phyloP scores from a whole-genome alignment of 306 rosid genomes.

The Gastrolobium villosum region DNA sequence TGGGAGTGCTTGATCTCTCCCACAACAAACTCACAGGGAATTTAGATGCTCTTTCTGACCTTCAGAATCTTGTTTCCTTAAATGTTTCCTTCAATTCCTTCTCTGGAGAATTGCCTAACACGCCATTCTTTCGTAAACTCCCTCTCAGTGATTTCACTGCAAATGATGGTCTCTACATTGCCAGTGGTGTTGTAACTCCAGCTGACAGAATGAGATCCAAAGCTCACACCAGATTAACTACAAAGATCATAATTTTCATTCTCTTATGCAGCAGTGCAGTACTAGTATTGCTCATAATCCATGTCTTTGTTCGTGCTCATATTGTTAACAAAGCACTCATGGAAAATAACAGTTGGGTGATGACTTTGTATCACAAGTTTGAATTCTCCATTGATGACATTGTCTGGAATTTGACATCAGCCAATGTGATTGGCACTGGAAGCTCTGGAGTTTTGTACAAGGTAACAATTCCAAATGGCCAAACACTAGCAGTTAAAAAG shows the following conservation, averaged over 20 bases:
- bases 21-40: conserved; percentile 81
- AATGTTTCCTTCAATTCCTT: conserved; percentile 83
- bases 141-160: conserved; percentile 70
- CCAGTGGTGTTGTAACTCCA: conserved; percentile 52
- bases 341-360: conserved; percentile 62
- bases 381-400: conserved; percentile 71
- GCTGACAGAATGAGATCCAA: conserved; percentile 45
- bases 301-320: conserved; percentile 54
- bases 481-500: conserved; percentile 77
- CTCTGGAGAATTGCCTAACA: conserved; percentile 79
- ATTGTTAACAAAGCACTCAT: conserved; percentile 47
- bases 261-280: conserved; percentile 63
- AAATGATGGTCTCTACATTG: conserved; percentile 71
- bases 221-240: conserved; percentile 47
- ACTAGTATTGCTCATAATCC: conserved; percentile 64
- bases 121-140: conserved; percentile 75
- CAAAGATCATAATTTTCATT: conserved; percentile 60
- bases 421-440: conserved; percentile 84
- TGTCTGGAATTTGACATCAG: conserved; percentile 65
- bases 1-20: conserved; percentile 83
- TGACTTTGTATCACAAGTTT: conserved; percentile 71
- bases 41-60: conserved; percentile 58
- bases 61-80: conserved; percentile 78
- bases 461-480: conserved; percentile 63
- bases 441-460: conserved; percentile 87